Evolutionary conservation across 495 filamentous ascomycete species (phyloP).

Genomic region (Bathelium albidoporum): DNA sequence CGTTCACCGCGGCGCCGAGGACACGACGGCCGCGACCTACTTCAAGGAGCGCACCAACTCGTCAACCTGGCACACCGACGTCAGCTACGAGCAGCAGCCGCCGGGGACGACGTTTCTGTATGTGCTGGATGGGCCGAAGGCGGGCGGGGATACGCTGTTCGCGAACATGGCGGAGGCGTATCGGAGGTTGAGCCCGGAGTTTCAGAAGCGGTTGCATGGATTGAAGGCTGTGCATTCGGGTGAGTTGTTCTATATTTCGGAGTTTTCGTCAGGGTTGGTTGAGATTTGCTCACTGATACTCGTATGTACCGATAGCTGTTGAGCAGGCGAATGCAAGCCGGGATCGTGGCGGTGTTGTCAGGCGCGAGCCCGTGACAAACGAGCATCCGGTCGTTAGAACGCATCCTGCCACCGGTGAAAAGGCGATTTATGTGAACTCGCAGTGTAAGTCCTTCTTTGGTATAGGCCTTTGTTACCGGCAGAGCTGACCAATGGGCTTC

Average conservation of each 20-base stretch:
- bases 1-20: constrained; percentile 61
- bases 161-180: constrained; percentile 66
- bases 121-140: constrained; percentile 62
- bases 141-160: constrained; percentile 73
- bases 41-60: constrained; percentile 56
- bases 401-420: constrained; percentile 72
- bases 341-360: constrained; percentile 48
- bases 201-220: constrained; percentile 64
- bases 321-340: constrained; percentile 56
- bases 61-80: constrained; percentile 76
- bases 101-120: constrained; percentile 78
- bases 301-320: background rate
- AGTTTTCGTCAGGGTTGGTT: no score
- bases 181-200: constrained; percentile 58
- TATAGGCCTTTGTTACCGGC: background rate
- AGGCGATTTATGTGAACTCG: constrained; percentile 75
- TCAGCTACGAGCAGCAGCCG: constrained; percentile 75
- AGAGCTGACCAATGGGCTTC: background rate
- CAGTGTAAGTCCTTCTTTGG: constrained; percentile 53
- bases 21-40: constrained; percentile 45
- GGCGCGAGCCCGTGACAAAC: constrained; percentile 59
- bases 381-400: constrained; percentile 72
- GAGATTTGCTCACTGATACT: no score
- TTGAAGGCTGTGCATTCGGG: constrained; percentile 69
- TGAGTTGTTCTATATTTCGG: constrained; percentile 12